These are phyloP conservation scores for Kalanchoe fedtschenkoi DNA, from an alignment of 164 flowering plant species.

Conservation along the genomic window DNA sequence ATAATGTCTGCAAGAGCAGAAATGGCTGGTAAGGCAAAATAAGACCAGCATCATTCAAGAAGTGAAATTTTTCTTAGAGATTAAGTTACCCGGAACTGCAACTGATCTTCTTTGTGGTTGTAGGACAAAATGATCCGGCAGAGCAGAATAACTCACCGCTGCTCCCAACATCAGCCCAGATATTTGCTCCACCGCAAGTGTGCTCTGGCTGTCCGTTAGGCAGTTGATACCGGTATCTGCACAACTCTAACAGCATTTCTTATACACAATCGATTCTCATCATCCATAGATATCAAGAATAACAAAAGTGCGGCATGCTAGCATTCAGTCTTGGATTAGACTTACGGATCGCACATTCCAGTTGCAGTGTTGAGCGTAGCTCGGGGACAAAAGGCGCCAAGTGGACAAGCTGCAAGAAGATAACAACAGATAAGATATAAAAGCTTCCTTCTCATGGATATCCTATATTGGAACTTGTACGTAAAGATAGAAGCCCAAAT, in stretches of 20 bases:
- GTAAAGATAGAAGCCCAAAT: no score
- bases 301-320: constrained; percentile 5
- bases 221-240: constrained; percentile 45
- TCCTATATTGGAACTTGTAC: neutral
- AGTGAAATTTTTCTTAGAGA: neutral
- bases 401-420: constrained; percentile 71
- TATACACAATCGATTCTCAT: neutral
- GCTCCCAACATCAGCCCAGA: constrained; percentile 42
- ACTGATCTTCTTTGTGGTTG: constrained; percentile 18
- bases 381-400: constrained; percentile 81
- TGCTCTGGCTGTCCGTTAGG: constrained; percentile 44
- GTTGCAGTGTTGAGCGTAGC: constrained; percentile 57
- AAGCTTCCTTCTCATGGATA: neutral
- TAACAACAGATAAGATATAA: constrained; percentile 4
- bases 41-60: neutral
- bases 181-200: constrained; percentile 62
- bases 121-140: constrained; percentile 53
- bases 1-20: constrained; percentile 37
- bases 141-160: constrained; percentile 50
- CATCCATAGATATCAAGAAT: neutral
- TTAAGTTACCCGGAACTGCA: constrained; percentile 39
- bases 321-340: constrained; percentile 6
- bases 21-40: constrained; percentile 9
- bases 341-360: constrained; percentile 91
- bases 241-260: no score